A percentile compares a stretch with the other conserved stretches of the same genome.
These are phyloP conservation scores for Cercospora zeae-maydis DNA, from an alignment of 2,329 filamentous ascomycete genomes.

Conservation along the genomic window DNA sequence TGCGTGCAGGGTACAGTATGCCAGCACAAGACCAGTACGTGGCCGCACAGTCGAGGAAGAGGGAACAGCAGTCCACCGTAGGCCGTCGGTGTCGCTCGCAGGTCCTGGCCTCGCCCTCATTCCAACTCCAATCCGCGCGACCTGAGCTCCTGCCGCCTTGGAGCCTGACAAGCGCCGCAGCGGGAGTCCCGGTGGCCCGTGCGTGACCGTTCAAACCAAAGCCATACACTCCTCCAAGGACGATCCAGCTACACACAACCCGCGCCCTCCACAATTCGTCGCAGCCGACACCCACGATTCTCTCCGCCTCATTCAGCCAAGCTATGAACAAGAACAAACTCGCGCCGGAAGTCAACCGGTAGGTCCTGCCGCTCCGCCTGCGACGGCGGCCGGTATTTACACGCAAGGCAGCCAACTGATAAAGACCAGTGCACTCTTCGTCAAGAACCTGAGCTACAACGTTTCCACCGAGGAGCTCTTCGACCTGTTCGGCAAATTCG, in stretches of 20 bases:
- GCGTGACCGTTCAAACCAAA: slow-evolving; percentile 52
- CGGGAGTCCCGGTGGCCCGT: not conserved
- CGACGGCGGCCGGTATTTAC: not conserved
- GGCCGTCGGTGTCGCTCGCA: not conserved
- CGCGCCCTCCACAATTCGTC: not conserved
- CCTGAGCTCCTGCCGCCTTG: not conserved
- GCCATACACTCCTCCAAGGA: not conserved
- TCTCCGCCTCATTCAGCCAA: slow-evolving; percentile 36
- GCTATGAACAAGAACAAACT: slow-evolving; percentile 95
- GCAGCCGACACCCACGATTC: not conserved
- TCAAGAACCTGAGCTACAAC: slow-evolving; percentile 99
- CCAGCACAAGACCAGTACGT: not conserved
- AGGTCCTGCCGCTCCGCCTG: not conserved
- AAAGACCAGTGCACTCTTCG: slow-evolving; percentile 84
- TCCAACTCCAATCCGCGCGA: not conserved
- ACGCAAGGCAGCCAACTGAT: slow-evolving; percentile 17
- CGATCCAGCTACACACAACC: not conserved
- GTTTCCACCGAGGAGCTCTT: slow-evolving; percentile 97
- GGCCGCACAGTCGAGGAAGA: not conserved
- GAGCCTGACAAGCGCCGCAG: not conserved
- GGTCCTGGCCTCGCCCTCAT: not conserved
- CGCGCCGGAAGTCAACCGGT: slow-evolving; percentile 96
- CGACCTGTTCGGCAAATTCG: slow-evolving; percentile 97
- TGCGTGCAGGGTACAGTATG: not conserved
- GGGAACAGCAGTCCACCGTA: not conserved